Conservation (phyloP, 495 filamentous ascomycete genomes). For the Pseudoneurospora amorphoporcata region DNA sequence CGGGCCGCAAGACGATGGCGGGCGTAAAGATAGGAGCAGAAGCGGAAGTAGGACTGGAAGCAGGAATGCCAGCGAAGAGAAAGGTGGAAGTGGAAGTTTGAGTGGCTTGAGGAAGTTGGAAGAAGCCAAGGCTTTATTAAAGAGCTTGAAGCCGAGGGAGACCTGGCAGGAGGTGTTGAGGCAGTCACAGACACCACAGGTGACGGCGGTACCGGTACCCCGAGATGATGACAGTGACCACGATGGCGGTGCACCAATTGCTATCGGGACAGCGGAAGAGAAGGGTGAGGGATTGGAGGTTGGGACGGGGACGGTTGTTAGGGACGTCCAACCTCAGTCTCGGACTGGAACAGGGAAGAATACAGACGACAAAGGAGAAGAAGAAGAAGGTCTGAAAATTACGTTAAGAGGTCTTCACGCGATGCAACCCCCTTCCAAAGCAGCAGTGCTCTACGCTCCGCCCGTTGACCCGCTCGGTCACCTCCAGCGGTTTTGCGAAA, state of each 20-base stretch:
- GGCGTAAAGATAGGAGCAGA: not conserved
- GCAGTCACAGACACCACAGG: slow-evolving; percentile 22
- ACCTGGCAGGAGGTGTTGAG: slow-evolving; percentile 20
- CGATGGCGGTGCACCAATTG: slow-evolving; percentile 9
- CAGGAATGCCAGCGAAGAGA: not conserved
- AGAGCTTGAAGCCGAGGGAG: slow-evolving; percentile 38
- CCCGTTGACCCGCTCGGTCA: slow-evolving; percentile 43
- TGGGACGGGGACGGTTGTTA: not conserved
- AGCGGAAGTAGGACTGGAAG: not conserved
- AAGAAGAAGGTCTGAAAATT: slow-evolving; percentile 16
- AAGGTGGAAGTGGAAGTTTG: not conserved
- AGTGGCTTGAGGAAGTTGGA: slow-evolving; percentile 26
- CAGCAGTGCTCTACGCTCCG: slow-evolving; percentile 37
- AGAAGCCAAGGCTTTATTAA: slow-evolving; percentile 47
- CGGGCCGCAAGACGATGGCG: not conserved
- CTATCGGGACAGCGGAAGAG: slow-evolving; percentile 1
- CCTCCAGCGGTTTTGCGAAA: slow-evolving; percentile 53
- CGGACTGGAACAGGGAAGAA: not conserved
- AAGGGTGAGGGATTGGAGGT: not conserved
- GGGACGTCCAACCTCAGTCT: not conserved
- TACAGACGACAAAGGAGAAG: not conserved
- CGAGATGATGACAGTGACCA: slow-evolving; percentile 10
- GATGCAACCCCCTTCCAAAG: slow-evolving; percentile 33
- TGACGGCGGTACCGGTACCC: not conserved
- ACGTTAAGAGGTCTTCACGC: slow-evolving; percentile 37